Evolutionary conservation across 176 grass and related monocot species (phyloP), one percentile per base, ranked within the genome.

Genomic region (Juncus effusus): DNA sequence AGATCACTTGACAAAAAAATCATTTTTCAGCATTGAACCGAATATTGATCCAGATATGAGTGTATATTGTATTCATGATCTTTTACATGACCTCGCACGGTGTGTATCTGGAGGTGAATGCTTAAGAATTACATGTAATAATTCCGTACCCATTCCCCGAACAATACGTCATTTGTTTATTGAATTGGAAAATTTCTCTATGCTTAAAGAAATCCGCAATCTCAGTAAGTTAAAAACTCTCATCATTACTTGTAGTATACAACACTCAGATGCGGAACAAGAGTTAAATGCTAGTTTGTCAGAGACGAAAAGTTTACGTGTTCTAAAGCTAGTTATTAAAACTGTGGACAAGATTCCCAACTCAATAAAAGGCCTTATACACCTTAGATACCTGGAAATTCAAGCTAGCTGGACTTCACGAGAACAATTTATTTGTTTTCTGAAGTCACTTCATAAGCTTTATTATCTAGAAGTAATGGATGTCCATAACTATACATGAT

Each of bases 311-410:
- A 64, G 40, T 42, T 15, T 64, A 44, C 62, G 42, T 19, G 44
- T 45, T 12, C 51, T 66, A 36, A 66, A 45, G 44, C 42, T 66
- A 66, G 44, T 49, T 19, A 19, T 28, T 7, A 66, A 45, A 51
- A 45, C 63, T 5, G 39, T 66, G 13, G 19, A 51, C 5, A 35
- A 66, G 15, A 14, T 66, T 66, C 63, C 63, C 6, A 66, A 10
- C 15, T 51, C 42, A 15, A 66, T 66, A 5, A 19, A 45, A 66
- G 42, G 51, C 51, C 42, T 66, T 49, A 50, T 66, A 50, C 63
- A 66, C 63, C 63, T 66, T 36, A 66, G 63, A 66, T 28, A 16
- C 14, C 11, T 66, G 35, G 44, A 40, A 66, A 35, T 66, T 66
- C 16, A 35, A 66, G 63, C 42, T 5, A n/a, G 36, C 44, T 49